Conservation (phyloP, 1,139 yeast species). For the Taphrina sp. region DNA sequence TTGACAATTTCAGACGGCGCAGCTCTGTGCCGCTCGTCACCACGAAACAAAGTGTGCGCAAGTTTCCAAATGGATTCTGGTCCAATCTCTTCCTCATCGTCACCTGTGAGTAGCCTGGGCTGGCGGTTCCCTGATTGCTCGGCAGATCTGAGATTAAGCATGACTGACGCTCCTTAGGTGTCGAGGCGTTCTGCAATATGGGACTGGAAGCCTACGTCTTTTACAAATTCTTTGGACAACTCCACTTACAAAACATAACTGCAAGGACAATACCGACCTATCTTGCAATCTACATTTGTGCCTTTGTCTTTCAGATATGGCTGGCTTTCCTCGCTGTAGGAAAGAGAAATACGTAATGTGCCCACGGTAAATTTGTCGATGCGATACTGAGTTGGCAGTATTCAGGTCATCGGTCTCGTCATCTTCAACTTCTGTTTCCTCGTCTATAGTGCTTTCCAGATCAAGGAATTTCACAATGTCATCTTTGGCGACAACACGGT, state of each 20-base stretch:
- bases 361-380: no score
- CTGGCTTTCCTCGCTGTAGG: slow-evolving; percentile 23
- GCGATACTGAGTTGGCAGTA: no score
- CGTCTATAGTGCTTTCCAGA: slow-evolving; percentile 25
- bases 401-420: slow-evolving; percentile 29
- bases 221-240: slow-evolving; percentile 10
- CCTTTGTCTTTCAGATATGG: slow-evolving; percentile 27
- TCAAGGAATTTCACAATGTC: slow-evolving; percentile 24
- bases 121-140: background rate
- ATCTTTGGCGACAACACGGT: slow-evolving; percentile 17
- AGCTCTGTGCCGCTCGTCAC: background rate
- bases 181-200: slow-evolving; percentile 26
- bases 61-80: slow-evolving; percentile 25
- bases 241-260: slow-evolving; percentile 20
- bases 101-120: background rate
- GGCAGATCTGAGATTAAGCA: no score
- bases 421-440: slow-evolving; percentile 28
- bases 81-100: slow-evolving; percentile 23
- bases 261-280: slow-evolving; percentile 32
- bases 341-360: slow-evolving; percentile 30
- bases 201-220: slow-evolving; percentile 30
- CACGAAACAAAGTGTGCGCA: slow-evolving; percentile 1
- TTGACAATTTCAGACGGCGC: background rate
- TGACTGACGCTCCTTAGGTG: no score
- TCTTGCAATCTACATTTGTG: slow-evolving; percentile 30